Percentiles rank a stretch among this genome's conserved stretches.
phyloP scores from a whole-genome alignment of 768 basidiomycete species.

The Termitomyces heimii region DNA sequence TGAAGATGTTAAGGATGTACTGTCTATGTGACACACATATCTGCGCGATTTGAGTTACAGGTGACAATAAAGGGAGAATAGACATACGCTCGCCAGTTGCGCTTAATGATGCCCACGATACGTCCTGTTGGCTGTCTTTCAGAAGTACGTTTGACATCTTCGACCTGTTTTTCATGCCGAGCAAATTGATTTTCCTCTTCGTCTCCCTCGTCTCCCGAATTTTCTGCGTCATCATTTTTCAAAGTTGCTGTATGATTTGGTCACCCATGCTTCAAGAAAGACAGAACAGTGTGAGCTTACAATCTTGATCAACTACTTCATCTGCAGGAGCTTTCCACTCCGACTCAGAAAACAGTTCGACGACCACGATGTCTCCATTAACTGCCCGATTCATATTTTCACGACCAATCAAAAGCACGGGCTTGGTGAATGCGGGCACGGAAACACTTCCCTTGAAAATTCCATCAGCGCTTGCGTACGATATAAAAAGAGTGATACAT shows the following conservation, averaged over 20 bases:
- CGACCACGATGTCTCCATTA: conserved; percentile 87
- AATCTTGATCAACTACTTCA: conserved; percentile 91
- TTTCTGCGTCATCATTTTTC: conserved; percentile 83
- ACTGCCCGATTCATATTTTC: conserved; percentile 96
- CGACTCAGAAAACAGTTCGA: conserved; percentile 79
- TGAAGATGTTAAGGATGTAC: conserved; percentile 76
- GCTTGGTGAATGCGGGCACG: conserved; percentile 66
- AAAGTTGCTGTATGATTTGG: conserved; percentile 50
- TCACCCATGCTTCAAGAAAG: neutral
- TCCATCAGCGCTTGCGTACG: neutral
- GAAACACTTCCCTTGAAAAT: conserved; percentile 67
- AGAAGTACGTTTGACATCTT: conserved; percentile 29
- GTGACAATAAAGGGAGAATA: neutral
- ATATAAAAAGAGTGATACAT: conserved; percentile 11
- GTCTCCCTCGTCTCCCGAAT: conserved; percentile 54
- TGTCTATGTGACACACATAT: conserved; percentile 94
- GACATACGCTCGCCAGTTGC: conserved; percentile 89
- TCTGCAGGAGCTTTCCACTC: conserved; percentile 93
- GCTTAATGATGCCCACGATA: conserved; percentile 87
- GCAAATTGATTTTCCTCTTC: conserved; percentile 35
- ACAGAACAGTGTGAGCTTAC: conserved; percentile 31
- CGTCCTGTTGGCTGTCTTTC: conserved; percentile 89
- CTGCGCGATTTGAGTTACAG: conserved; percentile 27
- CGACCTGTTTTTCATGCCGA: conserved; percentile 36
- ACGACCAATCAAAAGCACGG: conserved; percentile 79